Evolutionary conservation across 768 basidiomycete species (phyloP).

Genomic region (Lentinula raphanica): DNA sequence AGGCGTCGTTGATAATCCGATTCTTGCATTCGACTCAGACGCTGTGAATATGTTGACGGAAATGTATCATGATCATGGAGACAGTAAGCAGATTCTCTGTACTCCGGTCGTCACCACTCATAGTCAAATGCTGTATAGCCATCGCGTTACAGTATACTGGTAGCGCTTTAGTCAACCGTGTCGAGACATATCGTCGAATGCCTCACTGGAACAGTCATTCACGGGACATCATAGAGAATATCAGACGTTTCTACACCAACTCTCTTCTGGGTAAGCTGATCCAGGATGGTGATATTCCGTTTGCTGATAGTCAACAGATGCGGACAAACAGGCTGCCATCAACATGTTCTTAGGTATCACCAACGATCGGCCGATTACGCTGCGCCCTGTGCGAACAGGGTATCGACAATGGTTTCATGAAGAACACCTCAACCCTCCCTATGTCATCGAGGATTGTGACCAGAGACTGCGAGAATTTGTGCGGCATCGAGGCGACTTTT

Average conservation of each 20-base stretch:
- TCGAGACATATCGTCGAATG: constrained; percentile 93
- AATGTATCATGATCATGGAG: constrained; percentile 98
- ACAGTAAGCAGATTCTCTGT: constrained; percentile 51
- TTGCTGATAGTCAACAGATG: constrained; percentile 45
- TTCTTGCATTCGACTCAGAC: constrained; percentile 87
- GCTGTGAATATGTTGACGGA: constrained; percentile 96
- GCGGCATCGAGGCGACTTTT: constrained; percentile 63
- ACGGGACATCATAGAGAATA: constrained; percentile 92
- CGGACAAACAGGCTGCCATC: constrained; percentile 95
- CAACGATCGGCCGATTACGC: constrained; percentile 44
- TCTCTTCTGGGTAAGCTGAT: constrained; percentile 73
- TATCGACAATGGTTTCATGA: constrained; percentile 85
- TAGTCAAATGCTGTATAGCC: constrained; percentile 38
- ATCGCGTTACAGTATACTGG: constrained; percentile 96
- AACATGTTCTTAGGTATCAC: constrained; percentile 91
- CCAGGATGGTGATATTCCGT: background rate
- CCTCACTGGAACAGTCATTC: constrained; percentile 98
- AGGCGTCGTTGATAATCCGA: constrained; percentile 76
- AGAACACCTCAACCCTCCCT: constrained; percentile 65
- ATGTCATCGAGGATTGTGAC: constrained; percentile 60
- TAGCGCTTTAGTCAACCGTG: constrained; percentile 90
- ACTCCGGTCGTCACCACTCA: background rate
- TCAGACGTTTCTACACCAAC: constrained; percentile 92
- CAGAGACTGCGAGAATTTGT: constrained; percentile 57
- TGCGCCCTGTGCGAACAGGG: constrained; percentile 53